phyloP scores from a whole-genome alignment of 768 basidiomycete species.

The Suillus spraguei region DNA sequence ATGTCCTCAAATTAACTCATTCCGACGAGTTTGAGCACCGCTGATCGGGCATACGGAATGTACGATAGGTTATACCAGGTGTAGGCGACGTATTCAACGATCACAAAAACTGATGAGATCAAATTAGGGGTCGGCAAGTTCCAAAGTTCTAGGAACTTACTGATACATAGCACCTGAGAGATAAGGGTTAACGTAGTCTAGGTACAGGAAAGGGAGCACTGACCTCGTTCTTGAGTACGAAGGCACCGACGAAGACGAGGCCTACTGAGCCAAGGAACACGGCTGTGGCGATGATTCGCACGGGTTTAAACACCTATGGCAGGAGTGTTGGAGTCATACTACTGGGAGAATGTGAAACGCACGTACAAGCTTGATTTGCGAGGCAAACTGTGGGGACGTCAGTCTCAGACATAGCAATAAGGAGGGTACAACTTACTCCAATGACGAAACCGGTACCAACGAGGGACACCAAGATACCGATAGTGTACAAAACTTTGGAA shows the following conservation, averaged over 20 bases:
- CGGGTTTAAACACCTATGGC: constrained; percentile 90
- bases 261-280: constrained; percentile 78
- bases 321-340: neutral
- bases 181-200: neutral
- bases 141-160: constrained; percentile 36
- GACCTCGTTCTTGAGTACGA: constrained; percentile 71
- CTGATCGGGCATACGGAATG: constrained; percentile 87
- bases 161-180: constrained; percentile 67
- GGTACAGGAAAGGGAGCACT: constrained; percentile 28
- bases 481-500: constrained; percentile 69
- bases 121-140: neutral
- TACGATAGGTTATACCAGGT: constrained; percentile 89
- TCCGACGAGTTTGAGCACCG: constrained; percentile 66
- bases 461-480: constrained; percentile 83
- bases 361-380: constrained; percentile 81
- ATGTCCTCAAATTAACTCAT: constrained; percentile 25
- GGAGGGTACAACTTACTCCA: constrained; percentile 58
- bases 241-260: constrained; percentile 85
- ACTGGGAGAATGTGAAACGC: constrained; percentile 19
- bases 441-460: constrained; percentile 90
- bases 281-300: constrained; percentile 81
- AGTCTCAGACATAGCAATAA: constrained; percentile 1
- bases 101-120: constrained; percentile 70
- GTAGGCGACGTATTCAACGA: constrained; percentile 90
- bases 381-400: constrained; percentile 57